phyloP scores from a whole-genome alignment of 495 filamentous ascomycete genomes.

The Massariosphaeria phaeospora region DNA sequence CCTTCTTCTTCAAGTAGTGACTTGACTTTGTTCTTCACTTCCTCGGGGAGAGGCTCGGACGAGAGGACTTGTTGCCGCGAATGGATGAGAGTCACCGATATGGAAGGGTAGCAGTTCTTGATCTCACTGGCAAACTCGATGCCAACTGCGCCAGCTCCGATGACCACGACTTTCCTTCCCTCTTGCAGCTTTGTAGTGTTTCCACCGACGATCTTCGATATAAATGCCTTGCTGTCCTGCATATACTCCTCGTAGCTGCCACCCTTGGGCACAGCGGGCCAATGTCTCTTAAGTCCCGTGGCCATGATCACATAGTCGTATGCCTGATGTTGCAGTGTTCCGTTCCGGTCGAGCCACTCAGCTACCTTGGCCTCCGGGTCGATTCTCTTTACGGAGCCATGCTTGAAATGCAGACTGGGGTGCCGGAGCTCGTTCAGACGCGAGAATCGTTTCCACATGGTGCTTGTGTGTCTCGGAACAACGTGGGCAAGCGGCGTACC shows the following conservation, averaged over 20 bases:
- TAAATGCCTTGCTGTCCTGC: constrained; percentile 49
- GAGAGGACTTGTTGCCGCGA: constrained; percentile 59
- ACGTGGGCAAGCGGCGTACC: constrained; percentile 60
- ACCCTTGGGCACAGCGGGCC: constrained; percentile 59
- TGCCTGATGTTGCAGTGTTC: constrained; percentile 37
- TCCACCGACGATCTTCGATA: constrained; percentile 33
- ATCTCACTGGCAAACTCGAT: constrained; percentile 68
- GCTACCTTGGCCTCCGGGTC: constrained; percentile 46
- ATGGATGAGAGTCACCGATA: constrained; percentile 62
- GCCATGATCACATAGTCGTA: constrained; percentile 65
- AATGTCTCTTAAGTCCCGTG: constrained; percentile 56
- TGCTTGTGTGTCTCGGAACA: constrained; percentile 49
- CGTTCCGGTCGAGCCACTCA: constrained; percentile 21
- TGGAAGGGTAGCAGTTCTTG: constrained; percentile 52
- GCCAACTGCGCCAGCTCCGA: constrained; percentile 64
- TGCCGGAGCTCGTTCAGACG: constrained; percentile 55
- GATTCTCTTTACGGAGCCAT: constrained; percentile 53
- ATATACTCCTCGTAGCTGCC: constrained; percentile 52
- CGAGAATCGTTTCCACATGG: constrained; percentile 58
- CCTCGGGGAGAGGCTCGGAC: constrained; percentile 60
- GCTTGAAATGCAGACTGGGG: constrained; percentile 50
- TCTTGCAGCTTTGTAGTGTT: constrained; percentile 39
- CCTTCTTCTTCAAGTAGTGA: constrained; percentile 50
- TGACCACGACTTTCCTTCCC: constrained; percentile 51
- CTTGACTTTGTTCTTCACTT: constrained; percentile 54